These are phyloP conservation scores for Trichoderma atrobrunneum DNA, from an alignment of 2,329 filamentous ascomycete genomes.

Conservation along the genomic window DNA sequence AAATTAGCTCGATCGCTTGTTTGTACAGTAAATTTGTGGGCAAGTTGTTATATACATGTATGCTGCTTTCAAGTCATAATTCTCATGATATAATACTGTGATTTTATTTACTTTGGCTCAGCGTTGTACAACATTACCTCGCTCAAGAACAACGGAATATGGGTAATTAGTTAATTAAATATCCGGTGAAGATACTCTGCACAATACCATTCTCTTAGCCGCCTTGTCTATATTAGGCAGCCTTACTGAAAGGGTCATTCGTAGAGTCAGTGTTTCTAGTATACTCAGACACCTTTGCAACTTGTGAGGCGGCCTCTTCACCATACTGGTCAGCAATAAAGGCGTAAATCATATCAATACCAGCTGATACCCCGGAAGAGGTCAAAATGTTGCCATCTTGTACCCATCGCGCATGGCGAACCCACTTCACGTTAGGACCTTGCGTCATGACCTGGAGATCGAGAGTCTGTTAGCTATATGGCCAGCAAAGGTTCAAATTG, in stretches of 20 bases:
- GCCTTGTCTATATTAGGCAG: background rate
- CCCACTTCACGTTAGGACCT: constrained; percentile 51
- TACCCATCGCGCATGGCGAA: constrained; percentile 57
- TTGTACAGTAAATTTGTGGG: background rate
- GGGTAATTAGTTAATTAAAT: background rate
- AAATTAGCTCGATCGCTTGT: background rate
- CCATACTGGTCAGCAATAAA: constrained; percentile 44
- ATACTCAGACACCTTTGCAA: constrained; percentile 58
- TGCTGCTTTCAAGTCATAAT: background rate
- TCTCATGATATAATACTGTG: background rate
- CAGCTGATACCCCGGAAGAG: constrained; percentile 53
- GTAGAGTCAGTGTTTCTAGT: constrained; percentile 48
- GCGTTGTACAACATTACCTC: background rate
- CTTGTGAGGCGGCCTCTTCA: constrained; percentile 43
- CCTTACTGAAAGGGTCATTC: constrained; percentile 49
- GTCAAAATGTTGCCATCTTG: constrained; percentile 61
- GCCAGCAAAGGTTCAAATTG: background rate
- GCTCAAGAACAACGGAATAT: background rate
- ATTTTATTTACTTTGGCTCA: too few species aligned
- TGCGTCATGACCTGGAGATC: constrained; percentile 32
- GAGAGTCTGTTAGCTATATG: background rate
- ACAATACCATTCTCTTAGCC: too few species aligned
- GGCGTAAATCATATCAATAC: constrained; percentile 39
- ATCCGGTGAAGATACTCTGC: background rate
- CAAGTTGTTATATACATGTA: too few species aligned